Base-by-base conservation (phyloP, 2,329 filamentous ascomycete species). In the Pseudocercospora vitis region DNA sequence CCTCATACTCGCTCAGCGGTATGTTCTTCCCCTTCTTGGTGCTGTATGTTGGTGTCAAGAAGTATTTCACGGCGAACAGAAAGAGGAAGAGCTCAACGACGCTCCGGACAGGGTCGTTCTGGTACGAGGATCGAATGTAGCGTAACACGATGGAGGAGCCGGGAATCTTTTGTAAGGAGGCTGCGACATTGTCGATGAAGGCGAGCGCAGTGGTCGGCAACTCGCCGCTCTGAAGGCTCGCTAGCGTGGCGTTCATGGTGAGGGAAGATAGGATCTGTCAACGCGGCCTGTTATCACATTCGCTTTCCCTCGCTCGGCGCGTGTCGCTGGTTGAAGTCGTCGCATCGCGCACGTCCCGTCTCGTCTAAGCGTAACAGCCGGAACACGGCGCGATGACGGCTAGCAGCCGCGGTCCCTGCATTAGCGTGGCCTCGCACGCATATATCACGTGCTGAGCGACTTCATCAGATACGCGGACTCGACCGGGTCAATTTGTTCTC, bases 61-160 rank as follows among this genome's bases (percentile, higher is more conserved):
- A 79, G 72, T 99, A 99, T 59, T 91, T 85, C 53, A 99, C 87
- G 59, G 95, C 95, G 76, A 99, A 99, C 50, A 99, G 83, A 64
- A 99, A 89, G 55, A 99, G 80, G 62, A 97, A 85, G 47, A 99
- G 78, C 74, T 99, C 94, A 63, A 99, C 89, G 32, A 89, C 90
- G 48, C 90, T 95, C 50, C 95, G 87, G 52, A 97, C 84, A 7
- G 94, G 94, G 67, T 99, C 94, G 70, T 99, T 88, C 76, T 99
- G 94, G 77, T 99, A 97, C 71, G 91, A 96, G 53, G 91, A 96
- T 72, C 89, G 89, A 70, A 99, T 91, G 74, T 99, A 99, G 59
- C 94, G 89, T 64, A 95, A 83, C 66, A 97, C 80, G 64, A 99
- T 96, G 35, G 92, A 89, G 24, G 92, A 97, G 48, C 94, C 94